These are phyloP conservation scores for Helichrysum umbraculigerum DNA, from an alignment of 129 eudicot genomes.

Conservation along the genomic window DNA sequence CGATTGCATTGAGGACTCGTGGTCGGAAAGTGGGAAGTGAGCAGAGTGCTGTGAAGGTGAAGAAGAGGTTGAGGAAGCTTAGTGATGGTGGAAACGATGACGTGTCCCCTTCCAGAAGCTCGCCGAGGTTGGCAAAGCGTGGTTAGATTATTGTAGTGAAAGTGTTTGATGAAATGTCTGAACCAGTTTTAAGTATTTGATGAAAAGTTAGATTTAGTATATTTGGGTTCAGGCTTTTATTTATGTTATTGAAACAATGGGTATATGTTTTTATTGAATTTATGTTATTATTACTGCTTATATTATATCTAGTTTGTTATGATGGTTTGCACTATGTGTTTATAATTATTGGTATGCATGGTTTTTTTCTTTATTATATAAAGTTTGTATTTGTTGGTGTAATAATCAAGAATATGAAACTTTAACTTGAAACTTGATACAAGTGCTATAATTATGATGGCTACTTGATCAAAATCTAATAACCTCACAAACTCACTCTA, in stretches of 20 bases:
- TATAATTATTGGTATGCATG: too few relatives aligned
- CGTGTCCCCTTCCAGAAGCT: slow-evolving; percentile 31
- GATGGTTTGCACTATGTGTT: not conserved
- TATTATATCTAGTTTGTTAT: not conserved
- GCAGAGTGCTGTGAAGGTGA: slow-evolving; percentile 21
- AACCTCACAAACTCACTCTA: not conserved
- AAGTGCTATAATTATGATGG: not conserved
- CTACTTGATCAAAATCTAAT: not conserved
- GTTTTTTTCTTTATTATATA: not conserved
- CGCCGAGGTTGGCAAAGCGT: slow-evolving; percentile 44
- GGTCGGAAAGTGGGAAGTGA: slow-evolving; percentile 30
- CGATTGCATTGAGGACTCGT: slow-evolving; percentile 45
- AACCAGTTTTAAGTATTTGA: not conserved
- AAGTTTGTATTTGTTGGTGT: not conserved
- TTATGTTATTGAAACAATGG: not conserved
- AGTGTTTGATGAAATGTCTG: slow-evolving; percentile 44
- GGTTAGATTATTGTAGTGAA: not conserved
- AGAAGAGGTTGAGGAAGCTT: slow-evolving; percentile 34
- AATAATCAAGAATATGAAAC: too few relatives aligned
- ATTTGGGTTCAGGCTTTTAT: not conserved
- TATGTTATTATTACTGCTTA: too few relatives aligned
- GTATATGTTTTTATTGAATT: not conserved
- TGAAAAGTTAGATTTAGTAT: not conserved
- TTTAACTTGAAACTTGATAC: not conserved
- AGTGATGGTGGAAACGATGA: slow-evolving; percentile 16